Base-by-base conservation (phyloP, 2,329 filamentous ascomycete genomes). In the Ophiostoma himal-ulmi region DNA sequence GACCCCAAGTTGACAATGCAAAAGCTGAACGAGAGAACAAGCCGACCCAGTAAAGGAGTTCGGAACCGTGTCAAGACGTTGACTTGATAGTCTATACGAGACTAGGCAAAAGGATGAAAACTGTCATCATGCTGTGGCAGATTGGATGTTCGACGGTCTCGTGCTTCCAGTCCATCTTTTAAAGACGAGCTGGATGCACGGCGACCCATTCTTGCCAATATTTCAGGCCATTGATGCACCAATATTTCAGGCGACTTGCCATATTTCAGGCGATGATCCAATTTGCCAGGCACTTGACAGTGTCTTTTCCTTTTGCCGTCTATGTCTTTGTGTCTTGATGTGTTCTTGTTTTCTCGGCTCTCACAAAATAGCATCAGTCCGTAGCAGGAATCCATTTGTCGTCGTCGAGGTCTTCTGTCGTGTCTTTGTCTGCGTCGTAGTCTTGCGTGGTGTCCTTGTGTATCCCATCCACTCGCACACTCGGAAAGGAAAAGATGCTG, bases 391-490 rank as follows among this genome's bases (percentile, higher is more conserved):
- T 68, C 44, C 48, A 26, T 57, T 60, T 60, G 67, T 60, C 67
- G 44, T 37, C 30, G 57, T 36, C 57, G 20, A 30, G 44, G 65
- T 44, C 37, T 48, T 67, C 11, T n/a, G 39, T 44, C 10, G 39
- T 44, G 57, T 62, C 57, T 44, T 69, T 41, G 54, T 68, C 44
- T 48, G 44, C 44, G 44, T 20, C 2, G 44, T 39, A 30, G 65
- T 44, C 37, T 30, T 67, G 10, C 36, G 39, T 44, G 39, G 26
- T 44, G 66, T 67, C 57, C 57, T 69, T 36, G 54, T 68, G 68
- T 52, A 57, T 72, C 69, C 69, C 71, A 41, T 72, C 73, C 73
- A 74, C 73, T 74, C 73, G 73, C 73, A 74, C 71, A 74, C 73
- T 73, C 71, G 68, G 65, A 70, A 71, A 71, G 66, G 52, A 70